Base-by-base conservation (phyloP, 768 basidiomycete genomes). In the Suillus alpinus region DNA sequence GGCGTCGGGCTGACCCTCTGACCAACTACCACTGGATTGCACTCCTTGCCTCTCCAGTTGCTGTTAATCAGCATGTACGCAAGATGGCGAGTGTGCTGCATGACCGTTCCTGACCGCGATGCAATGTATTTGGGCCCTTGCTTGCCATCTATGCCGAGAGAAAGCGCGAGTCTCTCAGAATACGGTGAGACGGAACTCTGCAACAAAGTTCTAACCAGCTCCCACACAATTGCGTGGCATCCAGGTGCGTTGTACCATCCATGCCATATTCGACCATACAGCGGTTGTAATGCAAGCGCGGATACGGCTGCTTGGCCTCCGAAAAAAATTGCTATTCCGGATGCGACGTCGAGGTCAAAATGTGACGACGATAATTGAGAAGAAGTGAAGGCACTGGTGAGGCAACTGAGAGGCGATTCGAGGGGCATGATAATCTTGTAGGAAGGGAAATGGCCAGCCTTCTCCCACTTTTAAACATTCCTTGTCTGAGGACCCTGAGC, bases 101-200 rank as follows among this genome's bases (percentile, higher is more conserved):
- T 66, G 70, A 62, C 77, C 80, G 63, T 90, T 70, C 71, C 89
- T 80, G 51, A 93, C 73, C 29, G 85, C 65, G 91, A 86, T 0
- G 89, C 85, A 62, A 91, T 85, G 72, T 83, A 94, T 67, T 91
- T 92, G 52, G 90, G 91, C 1, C 73, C 73, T 12, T 56, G 61
- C 50, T 31, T 52, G 4, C 57, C 40, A 29, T 62, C 65, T 31
- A 60, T 10, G 18, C 62, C 65, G 6, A 75, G 62, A 18, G 71
- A 26, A 1, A 52, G 13, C 2, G 63, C 62, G 10, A 71, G 71
- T 47, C 16, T 61, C 63, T n/a, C 62, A 61, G 51, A 63, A 64
- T 18, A 64, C n/a, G 41, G 61, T 62, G 23, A 71, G 46, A 2
- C 36, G n/a, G 18, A 60, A 60, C 20, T 57, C 65, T 13, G 63